Percentiles rank a stretch among this genome's conserved stretches.
Evolutionary conservation across 2,329 filamentous ascomycete genomes (phyloP).

Genomic region (Cryphonectria parasitica): DNA sequence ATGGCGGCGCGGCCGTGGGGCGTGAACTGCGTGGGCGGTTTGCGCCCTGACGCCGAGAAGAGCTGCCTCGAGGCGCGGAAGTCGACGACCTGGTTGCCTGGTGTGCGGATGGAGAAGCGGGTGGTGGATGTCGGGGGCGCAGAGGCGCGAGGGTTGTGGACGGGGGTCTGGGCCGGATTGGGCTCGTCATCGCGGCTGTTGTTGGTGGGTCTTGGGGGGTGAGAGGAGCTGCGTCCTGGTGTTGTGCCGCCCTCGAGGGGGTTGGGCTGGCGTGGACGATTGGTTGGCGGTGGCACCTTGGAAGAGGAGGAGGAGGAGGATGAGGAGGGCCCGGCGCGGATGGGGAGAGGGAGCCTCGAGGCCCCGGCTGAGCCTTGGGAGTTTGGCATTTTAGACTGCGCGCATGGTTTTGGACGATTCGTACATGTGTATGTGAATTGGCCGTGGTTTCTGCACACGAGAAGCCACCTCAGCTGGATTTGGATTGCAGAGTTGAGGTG

Average conservation of each 20-base stretch:
- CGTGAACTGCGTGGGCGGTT: constrained; percentile 42
- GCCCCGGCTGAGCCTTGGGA: constrained; percentile 24
- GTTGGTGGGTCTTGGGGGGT: constrained; percentile 12
- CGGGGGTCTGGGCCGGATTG: constrained; percentile 9
- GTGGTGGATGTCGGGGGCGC: constrained; percentile 45
- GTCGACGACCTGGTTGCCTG: constrained; percentile 40
- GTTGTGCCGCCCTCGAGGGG: constrained; percentile 15
- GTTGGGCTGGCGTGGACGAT: constrained; percentile 17
- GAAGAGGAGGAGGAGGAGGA: constrained; percentile 15
- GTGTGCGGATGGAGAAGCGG: constrained; percentile 47
- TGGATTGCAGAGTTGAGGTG: background rate
- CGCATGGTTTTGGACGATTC: constrained; percentile 7
- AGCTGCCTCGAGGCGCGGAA: constrained; percentile 43
- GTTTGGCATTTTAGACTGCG: constrained; percentile 21
- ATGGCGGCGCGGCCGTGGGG: constrained; percentile 66
- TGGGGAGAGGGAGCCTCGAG: constrained; percentile 26
- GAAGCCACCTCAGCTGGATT: background rate
- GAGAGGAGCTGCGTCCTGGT: constrained; percentile 27
- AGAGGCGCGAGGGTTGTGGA: constrained; percentile 18
- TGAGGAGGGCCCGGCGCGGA: constrained; percentile 21
- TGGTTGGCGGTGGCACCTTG: constrained; percentile 20
- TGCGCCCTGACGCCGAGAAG: constrained; percentile 51
- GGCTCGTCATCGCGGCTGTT: background rate
- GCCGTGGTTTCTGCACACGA: background rate
- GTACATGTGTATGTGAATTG: background rate